Evolutionary conservation across 139 green algal genomes (phyloP).

Genomic region (Chlamydomonas schloesseri): DNA sequence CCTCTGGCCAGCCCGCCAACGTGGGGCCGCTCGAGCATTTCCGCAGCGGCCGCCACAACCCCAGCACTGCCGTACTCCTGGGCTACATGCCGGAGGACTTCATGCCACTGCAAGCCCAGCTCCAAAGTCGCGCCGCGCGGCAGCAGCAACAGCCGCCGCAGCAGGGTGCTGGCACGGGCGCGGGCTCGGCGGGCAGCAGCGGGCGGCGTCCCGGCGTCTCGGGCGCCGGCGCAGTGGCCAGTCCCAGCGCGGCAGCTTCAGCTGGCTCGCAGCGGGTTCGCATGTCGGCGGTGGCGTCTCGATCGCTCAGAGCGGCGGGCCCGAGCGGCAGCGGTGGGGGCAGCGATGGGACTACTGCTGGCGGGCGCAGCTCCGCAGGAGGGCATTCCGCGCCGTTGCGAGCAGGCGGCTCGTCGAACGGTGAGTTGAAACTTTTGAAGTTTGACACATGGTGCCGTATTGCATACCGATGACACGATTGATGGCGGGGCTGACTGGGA

Average conservation of each 20-base stretch:
- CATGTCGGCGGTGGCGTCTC: too few relatives aligned
- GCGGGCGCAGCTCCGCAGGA: too few relatives aligned
- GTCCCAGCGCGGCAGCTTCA: background rate
- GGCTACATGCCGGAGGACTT: constrained; percentile 9
- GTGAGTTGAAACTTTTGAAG: too few relatives aligned
- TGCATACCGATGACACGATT: too few relatives aligned
- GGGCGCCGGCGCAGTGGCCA: too few relatives aligned
- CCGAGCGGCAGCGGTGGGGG: too few relatives aligned
- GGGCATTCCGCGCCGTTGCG: too few relatives aligned
- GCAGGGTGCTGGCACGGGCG: background rate
- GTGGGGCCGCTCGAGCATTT: background rate
- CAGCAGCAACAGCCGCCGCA: background rate
- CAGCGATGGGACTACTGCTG: too few relatives aligned
- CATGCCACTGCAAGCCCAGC: constrained; percentile 28
- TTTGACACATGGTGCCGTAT: too few relatives aligned
- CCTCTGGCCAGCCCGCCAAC: background rate
- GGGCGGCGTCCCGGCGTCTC: background rate
- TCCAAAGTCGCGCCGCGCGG: background rate
- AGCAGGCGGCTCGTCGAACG: too few relatives aligned
- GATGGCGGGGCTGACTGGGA: too few relatives aligned
- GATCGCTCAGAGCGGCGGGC: too few relatives aligned
- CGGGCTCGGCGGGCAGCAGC: background rate
- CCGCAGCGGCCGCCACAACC: background rate
- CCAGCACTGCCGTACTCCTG: background rate
- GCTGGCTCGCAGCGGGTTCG: background rate